Conservation (phyloP, 805 yeast species). For the Candida incommunis region DNA sequence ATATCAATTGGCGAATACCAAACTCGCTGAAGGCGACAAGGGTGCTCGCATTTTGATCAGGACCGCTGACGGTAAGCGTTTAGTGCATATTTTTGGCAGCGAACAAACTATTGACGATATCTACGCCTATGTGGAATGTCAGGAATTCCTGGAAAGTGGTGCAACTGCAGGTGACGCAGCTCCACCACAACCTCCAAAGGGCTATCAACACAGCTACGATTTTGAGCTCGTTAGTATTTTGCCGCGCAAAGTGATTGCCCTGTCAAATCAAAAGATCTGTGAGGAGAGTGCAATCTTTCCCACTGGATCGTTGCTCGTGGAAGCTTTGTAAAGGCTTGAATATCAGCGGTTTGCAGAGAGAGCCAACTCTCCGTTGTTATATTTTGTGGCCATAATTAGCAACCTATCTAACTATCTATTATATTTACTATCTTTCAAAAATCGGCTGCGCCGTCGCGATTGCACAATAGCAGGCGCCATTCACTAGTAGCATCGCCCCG, state of each 20-base stretch:
- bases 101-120: constrained; percentile 42
- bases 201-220: constrained; percentile 31
- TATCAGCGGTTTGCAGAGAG: too few relatives aligned
- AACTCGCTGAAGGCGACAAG: constrained; percentile 9
- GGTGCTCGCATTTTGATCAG: constrained; percentile 59
- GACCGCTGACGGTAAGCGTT: constrained; percentile 46
- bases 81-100: constrained; percentile 34
- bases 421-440: too few relatives aligned
- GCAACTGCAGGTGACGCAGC: constrained; percentile 11
- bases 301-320: constrained; percentile 7
- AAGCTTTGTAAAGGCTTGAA: neutral
- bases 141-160: constrained; percentile 15
- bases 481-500: too few relatives aligned
- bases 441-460: too few relatives aligned
- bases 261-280: neutral
- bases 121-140: constrained; percentile 55
- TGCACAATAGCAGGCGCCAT: too few relatives aligned
- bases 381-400: too few relatives aligned
- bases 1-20: constrained; percentile 12
- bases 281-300: neutral
- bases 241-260: constrained; percentile 35
- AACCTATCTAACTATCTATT: too few relatives aligned
- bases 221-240: constrained; percentile 42
- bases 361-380: too few relatives aligned
- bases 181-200: constrained; percentile 19